Conservation (phyloP, 2,329 filamentous ascomycete species). For the Talaromyces sp. region DNA sequence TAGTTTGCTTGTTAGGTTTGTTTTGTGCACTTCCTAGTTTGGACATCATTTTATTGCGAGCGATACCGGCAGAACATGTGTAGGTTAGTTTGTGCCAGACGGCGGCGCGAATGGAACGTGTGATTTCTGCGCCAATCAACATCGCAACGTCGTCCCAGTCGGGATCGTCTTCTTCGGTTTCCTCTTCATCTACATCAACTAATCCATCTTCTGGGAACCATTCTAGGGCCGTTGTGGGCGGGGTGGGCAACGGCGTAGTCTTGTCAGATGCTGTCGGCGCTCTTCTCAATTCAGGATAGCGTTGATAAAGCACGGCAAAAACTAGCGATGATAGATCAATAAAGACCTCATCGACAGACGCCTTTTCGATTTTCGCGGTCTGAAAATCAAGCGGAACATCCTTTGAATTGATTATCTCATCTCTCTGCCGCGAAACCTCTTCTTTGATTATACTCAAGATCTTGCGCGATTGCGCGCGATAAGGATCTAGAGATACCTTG, state of each 20-base stretch:
- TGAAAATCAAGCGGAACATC: conserved; percentile 27
- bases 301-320: conserved; percentile 68
- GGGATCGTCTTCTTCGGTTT: conserved; percentile 74
- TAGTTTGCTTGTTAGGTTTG: conserved; percentile 91
- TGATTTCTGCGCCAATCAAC: conserved; percentile 82
- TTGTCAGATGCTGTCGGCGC: conserved; percentile 54
- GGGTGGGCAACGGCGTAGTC: conserved; percentile 68
- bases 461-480: conserved; percentile 77
- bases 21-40: conserved; percentile 89
- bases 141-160: conserved; percentile 97
- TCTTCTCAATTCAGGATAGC: conserved; percentile 68
- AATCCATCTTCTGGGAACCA: conserved; percentile 78
- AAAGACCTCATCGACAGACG: conserved; percentile 93
- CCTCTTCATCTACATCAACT: conserved; percentile 69
- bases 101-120: conserved; percentile 68
- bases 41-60: conserved; percentile 89
- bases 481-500: conserved; percentile 93
- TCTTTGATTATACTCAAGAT: conserved; percentile 80
- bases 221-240: conserved; percentile 70
- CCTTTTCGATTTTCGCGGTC: conserved; percentile 74
- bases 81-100: conserved; percentile 73
- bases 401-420: conserved; percentile 21
- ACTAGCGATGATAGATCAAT: conserved; percentile 85
- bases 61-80: conserved; percentile 87
- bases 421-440: conserved; percentile 55